Conservation (phyloP, 2,329 filamentous ascomycete species). For the Taxawa tesnikishii region DNA sequence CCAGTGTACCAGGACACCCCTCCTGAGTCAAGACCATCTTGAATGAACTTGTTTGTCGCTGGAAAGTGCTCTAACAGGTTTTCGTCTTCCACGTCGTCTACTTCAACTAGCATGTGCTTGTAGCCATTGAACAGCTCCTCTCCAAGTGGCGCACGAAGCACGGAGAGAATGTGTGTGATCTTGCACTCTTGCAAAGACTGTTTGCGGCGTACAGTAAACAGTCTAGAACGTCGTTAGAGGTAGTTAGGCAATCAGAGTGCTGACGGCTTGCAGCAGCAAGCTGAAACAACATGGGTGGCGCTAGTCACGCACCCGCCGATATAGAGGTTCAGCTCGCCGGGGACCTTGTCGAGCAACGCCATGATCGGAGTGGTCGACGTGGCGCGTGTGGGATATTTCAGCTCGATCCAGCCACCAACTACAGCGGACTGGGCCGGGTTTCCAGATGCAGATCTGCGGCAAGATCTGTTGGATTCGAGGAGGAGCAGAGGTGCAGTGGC, state of each 20-base stretch:
- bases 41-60: slow-evolving; percentile 69
- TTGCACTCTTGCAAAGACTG: slow-evolving; percentile 56
- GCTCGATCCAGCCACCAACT: too few relatives aligned
- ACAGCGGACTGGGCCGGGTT: too few relatives aligned
- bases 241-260: slow-evolving; percentile 9
- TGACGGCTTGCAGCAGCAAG: background rate
- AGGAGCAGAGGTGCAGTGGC: too few relatives aligned
- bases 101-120: slow-evolving; percentile 65
- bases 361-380: too few relatives aligned
- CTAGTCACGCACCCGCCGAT: slow-evolving; percentile 59
- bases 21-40: slow-evolving; percentile 53
- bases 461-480: too few relatives aligned
- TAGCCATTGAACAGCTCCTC: slow-evolving; percentile 48
- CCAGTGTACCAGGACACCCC: slow-evolving; percentile 61
- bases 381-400: too few relatives aligned
- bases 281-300: background rate
- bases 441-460: too few relatives aligned
- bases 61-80: slow-evolving; percentile 76
- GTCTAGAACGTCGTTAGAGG: slow-evolving; percentile 36
- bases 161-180: slow-evolving; percentile 86
- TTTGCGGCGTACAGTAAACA: slow-evolving; percentile 66
- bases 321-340: slow-evolving; percentile 59
- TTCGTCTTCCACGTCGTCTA: slow-evolving; percentile 84
- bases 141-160: slow-evolving; percentile 51
- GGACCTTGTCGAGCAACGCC: slow-evolving; percentile 52